A percentile compares a stretch with the other conserved stretches of the same genome.
These are phyloP conservation scores for Colletotrichum tofieldiae DNA, from an alignment of 2,329 filamentous ascomycete genomes.

Conservation along the genomic window DNA sequence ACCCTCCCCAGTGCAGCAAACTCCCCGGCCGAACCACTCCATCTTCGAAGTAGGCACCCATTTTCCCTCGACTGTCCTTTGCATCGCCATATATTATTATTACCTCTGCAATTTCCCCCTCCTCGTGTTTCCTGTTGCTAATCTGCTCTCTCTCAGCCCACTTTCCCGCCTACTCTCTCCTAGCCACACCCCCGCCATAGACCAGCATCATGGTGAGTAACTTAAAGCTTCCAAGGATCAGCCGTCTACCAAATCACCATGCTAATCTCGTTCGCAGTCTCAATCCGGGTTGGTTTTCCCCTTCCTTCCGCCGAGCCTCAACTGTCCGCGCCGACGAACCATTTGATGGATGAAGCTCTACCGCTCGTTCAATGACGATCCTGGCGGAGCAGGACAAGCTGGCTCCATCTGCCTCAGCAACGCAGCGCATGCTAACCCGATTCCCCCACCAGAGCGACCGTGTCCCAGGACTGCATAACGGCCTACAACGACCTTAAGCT, in stretches of 20 bases:
- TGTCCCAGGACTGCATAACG: conserved; percentile 79
- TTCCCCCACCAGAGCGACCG: conserved; percentile 73
- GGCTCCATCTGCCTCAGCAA: conserved; percentile 33
- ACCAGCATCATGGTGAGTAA: conserved; percentile 60
- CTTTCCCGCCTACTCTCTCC: conserved; percentile 42
- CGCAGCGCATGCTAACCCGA: conserved; percentile 37
- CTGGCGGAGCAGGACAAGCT: conserved; percentile 41
- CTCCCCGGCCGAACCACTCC: conserved; percentile 30
- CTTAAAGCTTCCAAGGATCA: conserved; percentile 42
- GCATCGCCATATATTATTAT: conserved; percentile 11
- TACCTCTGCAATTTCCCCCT: conserved; percentile 17
- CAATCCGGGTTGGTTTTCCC: conserved; percentile 75
- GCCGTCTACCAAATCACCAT: conserved; percentile 18
- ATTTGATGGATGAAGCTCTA: conserved; percentile 32
- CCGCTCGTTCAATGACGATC: conserved; percentile 39
- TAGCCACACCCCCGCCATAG: conserved; percentile 44
- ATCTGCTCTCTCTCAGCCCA: conserved; percentile 42
- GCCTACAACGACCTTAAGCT: conserved; percentile 89
- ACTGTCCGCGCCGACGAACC: conserved; percentile 20
- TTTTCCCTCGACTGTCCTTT: not conserved
- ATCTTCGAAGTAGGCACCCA: conserved; percentile 34
- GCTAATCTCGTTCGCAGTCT: conserved; percentile 63
- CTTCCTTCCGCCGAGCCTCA: conserved; percentile 44
- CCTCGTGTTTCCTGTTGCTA: conserved; percentile 27
- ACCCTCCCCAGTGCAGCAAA: conserved; percentile 40